Conservation (phyloP, 768 basidiomycete genomes). For the Cystobasidium onofrii region DNA sequence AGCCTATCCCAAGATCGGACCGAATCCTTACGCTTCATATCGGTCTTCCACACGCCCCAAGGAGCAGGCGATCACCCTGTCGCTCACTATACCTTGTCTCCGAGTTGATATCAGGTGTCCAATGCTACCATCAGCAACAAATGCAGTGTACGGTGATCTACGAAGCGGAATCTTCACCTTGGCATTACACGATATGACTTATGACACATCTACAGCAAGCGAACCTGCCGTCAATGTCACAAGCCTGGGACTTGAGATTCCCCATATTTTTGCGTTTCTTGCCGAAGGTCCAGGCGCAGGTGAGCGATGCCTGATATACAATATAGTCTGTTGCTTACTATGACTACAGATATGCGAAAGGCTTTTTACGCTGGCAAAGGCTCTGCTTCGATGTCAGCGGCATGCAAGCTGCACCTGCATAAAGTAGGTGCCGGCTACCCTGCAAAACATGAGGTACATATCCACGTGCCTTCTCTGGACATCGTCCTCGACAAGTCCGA, state of each 20-base stretch:
- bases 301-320: background rate
- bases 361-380: background rate
- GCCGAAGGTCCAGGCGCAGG: background rate
- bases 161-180: background rate
- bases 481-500: slow-evolving; percentile 53
- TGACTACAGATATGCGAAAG: background rate
- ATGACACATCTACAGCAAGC: background rate
- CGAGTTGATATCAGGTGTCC: background rate
- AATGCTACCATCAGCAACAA: background rate
- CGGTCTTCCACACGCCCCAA: background rate
- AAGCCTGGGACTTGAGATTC: background rate
- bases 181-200: background rate
- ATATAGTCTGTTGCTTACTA: background rate
- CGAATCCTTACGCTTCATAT: background rate
- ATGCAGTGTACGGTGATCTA: background rate
- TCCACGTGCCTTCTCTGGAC: background rate
- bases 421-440: no score
- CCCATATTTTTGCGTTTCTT: background rate
- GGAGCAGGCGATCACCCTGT: background rate
- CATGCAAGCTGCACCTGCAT: background rate
- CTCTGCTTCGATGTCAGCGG: background rate
- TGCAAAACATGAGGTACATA: background rate
- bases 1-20: no score
- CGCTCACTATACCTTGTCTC: background rate
- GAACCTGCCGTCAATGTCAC: no score